phyloP scores from a whole-genome alignment of 2,329 filamentous ascomycete genomes.

The Colletotrichum nymphaeae region DNA sequence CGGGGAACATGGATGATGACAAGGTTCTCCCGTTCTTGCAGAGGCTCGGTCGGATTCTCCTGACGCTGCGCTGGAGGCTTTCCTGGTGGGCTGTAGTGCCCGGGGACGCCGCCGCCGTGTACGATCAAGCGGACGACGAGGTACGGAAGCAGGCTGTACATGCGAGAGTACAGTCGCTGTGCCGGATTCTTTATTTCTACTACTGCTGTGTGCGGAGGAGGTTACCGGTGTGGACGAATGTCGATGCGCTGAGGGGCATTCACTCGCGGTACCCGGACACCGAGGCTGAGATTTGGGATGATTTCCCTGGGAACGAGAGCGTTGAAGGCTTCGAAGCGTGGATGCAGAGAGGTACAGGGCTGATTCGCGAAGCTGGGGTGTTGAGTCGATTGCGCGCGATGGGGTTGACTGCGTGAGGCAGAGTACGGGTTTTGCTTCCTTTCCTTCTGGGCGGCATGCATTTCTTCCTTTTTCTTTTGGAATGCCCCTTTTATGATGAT shows the following conservation, averaged over 20 bases:
- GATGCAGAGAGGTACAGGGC: slow-evolving; percentile 50
- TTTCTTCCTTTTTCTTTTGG: background rate
- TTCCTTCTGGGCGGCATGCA: background rate
- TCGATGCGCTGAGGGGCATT: slow-evolving; percentile 48
- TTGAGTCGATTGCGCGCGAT: slow-evolving; percentile 32
- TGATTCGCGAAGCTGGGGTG: slow-evolving; percentile 53
- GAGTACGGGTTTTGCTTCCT: background rate
- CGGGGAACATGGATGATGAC: slow-evolving; percentile 34
- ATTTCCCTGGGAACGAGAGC: slow-evolving; percentile 52
- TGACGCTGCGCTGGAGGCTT: slow-evolving; percentile 55
- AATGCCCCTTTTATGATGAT: background rate
- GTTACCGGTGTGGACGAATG: slow-evolving; percentile 49
- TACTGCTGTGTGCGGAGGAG: slow-evolving; percentile 55
- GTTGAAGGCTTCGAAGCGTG: slow-evolving; percentile 51
- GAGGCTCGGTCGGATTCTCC: slow-evolving; percentile 39
- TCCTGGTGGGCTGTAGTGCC: slow-evolving; percentile 55
- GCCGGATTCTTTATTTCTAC: slow-evolving; percentile 57
- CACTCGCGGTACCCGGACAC: slow-evolving; percentile 55
- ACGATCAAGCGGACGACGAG: slow-evolving; percentile 46
- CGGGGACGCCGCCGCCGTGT: slow-evolving; percentile 42
- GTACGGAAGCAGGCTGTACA: slow-evolving; percentile 50
- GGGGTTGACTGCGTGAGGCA: background rate
- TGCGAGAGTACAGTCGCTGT: slow-evolving; percentile 51
- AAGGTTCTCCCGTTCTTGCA: slow-evolving; percentile 42
- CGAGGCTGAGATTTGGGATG: slow-evolving; percentile 51